Evolutionary conservation across 2,329 filamentous ascomycete genomes (phyloP).

Genomic region (Venturiaceae sp.): DNA sequence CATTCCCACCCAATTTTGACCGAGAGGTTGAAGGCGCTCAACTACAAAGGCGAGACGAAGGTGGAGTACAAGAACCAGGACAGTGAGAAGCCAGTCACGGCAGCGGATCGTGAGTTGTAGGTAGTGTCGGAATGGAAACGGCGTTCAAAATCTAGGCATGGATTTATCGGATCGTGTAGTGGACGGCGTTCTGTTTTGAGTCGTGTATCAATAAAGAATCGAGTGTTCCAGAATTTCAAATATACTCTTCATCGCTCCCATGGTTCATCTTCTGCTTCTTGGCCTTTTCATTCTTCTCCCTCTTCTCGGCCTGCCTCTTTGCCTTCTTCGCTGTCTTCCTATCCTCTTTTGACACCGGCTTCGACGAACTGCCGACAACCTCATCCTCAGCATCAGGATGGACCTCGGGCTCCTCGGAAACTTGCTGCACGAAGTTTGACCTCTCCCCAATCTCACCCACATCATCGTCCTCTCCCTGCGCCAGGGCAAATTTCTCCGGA

Average conservation of each 20-base stretch:
- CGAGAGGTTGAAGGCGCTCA: conserved; percentile 82
- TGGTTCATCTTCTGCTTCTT: conserved; percentile 4
- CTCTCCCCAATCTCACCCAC: conserved; percentile 27
- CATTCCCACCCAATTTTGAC: conserved; percentile 95
- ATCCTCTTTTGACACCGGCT: conserved; percentile 38
- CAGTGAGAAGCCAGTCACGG: conserved; percentile 53
- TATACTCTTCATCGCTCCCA: neutral
- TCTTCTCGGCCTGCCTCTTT: conserved; percentile 31
- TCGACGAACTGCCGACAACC: conserved; percentile 10
- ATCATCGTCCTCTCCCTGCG: conserved; percentile 24
- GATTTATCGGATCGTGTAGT: neutral
- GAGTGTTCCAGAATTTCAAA: neutral
- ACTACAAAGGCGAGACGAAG: conserved; percentile 65
- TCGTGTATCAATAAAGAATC: too few species aligned
- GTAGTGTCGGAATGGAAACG: neutral
- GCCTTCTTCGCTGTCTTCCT: conserved; percentile 45
- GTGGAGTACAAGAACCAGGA: conserved; percentile 40
- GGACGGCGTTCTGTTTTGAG: neutral
- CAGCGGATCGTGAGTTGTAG: conserved; percentile 61
- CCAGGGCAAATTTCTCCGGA: conserved; percentile 30
- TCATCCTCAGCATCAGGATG: conserved; percentile 8
- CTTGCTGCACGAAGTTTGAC: conserved; percentile 16
- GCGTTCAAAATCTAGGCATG: neutral
- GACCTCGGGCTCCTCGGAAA: conserved; percentile 9
- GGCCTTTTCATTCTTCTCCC: conserved; percentile 11